Evolutionary conservation across 129 eudicot species (phyloP).

Genomic region (Tagetes patula): DNA sequence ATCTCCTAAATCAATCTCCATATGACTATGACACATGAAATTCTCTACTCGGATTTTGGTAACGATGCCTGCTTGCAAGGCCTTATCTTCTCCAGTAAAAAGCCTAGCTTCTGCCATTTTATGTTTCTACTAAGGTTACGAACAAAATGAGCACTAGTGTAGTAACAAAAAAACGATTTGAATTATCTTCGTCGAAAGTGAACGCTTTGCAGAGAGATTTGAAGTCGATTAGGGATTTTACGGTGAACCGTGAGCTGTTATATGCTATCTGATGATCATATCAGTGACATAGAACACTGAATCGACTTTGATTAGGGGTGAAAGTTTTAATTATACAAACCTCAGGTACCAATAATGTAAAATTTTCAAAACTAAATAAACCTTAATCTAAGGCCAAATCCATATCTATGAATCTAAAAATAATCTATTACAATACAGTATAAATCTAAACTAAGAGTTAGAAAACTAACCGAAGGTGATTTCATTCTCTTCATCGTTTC

Average conservation of each 20-base stretch:
- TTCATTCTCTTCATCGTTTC: no score
- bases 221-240: background rate
- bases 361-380: no score
- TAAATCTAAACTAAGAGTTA: no score
- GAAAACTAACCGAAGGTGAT: no score
- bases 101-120: slow-evolving; percentile 57
- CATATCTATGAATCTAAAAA: no score
- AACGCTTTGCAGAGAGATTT: background rate
- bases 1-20: slow-evolving; percentile 73
- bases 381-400: no score
- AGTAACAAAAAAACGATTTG: no score
- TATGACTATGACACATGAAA: slow-evolving; percentile 84
- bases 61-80: slow-evolving; percentile 60
- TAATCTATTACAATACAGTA: no score
- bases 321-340: no score
- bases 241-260: background rate
- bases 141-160: background rate
- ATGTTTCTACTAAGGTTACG: background rate
- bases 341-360: no score
- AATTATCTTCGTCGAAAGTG: background rate
- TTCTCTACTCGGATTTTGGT: slow-evolving; percentile 66
- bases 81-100: slow-evolving; percentile 30
- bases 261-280: background rate
- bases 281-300: background rate
- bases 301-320: background rate